Conservation (phyloP, 2,329 filamentous ascomycete species). For the Aspergillus caelatus region DNA sequence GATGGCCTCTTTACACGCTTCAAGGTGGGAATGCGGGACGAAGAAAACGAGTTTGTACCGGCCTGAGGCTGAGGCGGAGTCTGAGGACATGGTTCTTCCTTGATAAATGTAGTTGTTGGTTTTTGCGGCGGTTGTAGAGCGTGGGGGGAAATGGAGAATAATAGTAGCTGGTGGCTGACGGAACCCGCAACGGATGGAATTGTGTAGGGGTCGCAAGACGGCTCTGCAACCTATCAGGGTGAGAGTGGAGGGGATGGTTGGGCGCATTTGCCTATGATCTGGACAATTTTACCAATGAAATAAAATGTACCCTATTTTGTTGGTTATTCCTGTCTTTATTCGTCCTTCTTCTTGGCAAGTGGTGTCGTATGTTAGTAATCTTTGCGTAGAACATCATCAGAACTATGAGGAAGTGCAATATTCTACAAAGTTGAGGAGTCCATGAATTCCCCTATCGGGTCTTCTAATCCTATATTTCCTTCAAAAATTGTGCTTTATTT, state of each 20-base stretch:
- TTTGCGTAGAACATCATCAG: background rate
- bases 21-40: constrained; percentile 42
- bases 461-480: background rate
- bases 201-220: background rate
- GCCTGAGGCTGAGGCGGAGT: constrained; percentile 18
- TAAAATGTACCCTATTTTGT: background rate
- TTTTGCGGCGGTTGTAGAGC: background rate
- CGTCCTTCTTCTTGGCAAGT: background rate
- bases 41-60: constrained; percentile 50
- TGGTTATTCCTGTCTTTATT: background rate
- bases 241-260: background rate
- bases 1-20: constrained; percentile 46
- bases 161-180: background rate
- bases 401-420: background rate
- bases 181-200: background rate
- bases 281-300: background rate
- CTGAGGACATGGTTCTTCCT: constrained; percentile 27
- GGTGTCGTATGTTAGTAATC: background rate
- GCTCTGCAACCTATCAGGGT: background rate
- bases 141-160: background rate
- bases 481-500: too few species aligned
- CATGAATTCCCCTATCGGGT: background rate
- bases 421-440: background rate
- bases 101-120: background rate
- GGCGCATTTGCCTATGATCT: constrained; percentile 2